Conservation (phyloP, 495 filamentous ascomycete genomes). For the Neurospora sp. region DNA sequence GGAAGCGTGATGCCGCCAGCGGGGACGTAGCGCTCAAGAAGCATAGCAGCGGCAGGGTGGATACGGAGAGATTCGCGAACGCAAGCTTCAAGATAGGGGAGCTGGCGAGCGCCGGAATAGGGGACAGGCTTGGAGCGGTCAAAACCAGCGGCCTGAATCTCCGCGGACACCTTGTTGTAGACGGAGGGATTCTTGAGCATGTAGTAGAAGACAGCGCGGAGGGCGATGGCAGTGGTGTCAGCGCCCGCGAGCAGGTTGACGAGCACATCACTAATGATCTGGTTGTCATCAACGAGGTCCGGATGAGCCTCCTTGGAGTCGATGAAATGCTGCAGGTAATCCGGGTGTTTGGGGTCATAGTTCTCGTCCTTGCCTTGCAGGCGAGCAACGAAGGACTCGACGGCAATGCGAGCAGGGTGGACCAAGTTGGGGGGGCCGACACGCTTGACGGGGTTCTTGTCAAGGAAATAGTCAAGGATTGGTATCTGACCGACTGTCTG, state of each 20-base stretch:
- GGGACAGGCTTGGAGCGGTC: slow-evolving; percentile 2
- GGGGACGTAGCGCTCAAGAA: slow-evolving; percentile 37
- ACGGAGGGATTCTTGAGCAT: slow-evolving; percentile 21
- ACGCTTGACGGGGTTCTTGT: slow-evolving; percentile 35
- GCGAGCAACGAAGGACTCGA: slow-evolving; percentile 7
- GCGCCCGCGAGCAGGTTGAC: slow-evolving; percentile 35
- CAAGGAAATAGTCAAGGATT: slow-evolving; percentile 33
- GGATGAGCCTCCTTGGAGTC: slow-evolving; percentile 15
- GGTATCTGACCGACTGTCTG: slow-evolving; percentile 33
- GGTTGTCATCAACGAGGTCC: slow-evolving; percentile 11
- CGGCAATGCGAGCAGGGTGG: slow-evolving; percentile 6
- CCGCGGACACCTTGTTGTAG: slow-evolving; percentile 15
- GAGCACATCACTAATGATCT: slow-evolving; percentile 11
- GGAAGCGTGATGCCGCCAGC: slow-evolving; percentile 35
- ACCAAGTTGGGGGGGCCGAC: slow-evolving; percentile 21
- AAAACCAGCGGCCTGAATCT: slow-evolving; percentile 7
- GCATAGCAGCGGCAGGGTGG: slow-evolving; percentile 36
- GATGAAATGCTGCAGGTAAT: slow-evolving; percentile 21
- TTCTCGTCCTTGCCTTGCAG: slow-evolving; percentile 7
- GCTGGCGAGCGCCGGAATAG: slow-evolving; percentile 19
- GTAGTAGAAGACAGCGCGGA: slow-evolving; percentile 22
- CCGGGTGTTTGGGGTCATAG: slow-evolving; percentile 10
- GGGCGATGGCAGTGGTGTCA: slow-evolving; percentile 31
- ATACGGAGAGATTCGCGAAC: slow-evolving; percentile 45
- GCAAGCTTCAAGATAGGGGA: slow-evolving; percentile 40